Base-by-base conservation (phyloP, 2,329 filamentous ascomycete genomes). In the Trichoderma polysporum region DNA sequence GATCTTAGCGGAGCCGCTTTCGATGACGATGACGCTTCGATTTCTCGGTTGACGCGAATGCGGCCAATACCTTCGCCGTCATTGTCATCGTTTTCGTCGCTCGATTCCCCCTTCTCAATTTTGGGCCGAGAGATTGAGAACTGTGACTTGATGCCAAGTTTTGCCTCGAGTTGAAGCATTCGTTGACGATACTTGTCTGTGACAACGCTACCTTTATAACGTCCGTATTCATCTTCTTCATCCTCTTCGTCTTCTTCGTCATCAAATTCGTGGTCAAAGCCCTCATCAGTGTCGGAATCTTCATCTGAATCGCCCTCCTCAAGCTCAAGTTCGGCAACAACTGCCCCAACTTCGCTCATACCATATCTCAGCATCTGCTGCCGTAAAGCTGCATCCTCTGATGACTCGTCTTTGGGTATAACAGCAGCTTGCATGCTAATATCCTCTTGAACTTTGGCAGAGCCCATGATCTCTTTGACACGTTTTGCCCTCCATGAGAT, bases 301-400 rank as follows among this genome's bases (percentile, higher is more conserved):
- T 85, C 79, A 9, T 85, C 83, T 2, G 82, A 83, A 13, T 83
- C 82, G 27, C 83, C 86, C 68, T 94, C 90, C 69, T 97, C 92
- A 2, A 98, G 78, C 67, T 96, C 88, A 53, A 99, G 85, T 79
- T 98, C 93, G 17, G 95, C 95, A 17, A 99, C 95, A 2, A 99
- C 91, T 41, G 92, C 88, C 4, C 93, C 93, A 66, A 99, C 90
- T 77, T 98, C 94, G 52, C 90, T 90, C 78, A 97, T 84, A 69
- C 92, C 90, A 75, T 98, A 99, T 69, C 91, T 86, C 8, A 98
- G 84, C 94, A 99, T 98, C 74, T 97, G 90, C 66, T 90, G 87
- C 6, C 95, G 89, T 27, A 97, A 78, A 35, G 85, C 85, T 4
- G 93, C 91, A 69, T 97, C 94, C 70, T 97, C 93, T 13, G 86